Evolutionary conservation across 257 asterid species (phyloP), one percentile per base, ranked within the genome.

Genomic region (Echium plantagineum): DNA sequence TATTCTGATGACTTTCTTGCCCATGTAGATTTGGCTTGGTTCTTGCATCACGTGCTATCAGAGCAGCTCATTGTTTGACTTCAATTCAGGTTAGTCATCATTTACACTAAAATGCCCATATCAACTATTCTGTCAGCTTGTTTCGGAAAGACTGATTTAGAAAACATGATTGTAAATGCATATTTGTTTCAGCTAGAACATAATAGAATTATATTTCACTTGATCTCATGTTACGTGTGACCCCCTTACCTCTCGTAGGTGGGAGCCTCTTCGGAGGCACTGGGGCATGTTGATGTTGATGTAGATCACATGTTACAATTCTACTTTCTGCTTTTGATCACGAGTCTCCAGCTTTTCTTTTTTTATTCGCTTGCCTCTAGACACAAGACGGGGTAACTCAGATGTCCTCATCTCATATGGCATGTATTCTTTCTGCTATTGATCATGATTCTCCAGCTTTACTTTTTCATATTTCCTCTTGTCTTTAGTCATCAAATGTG

Each of bases 11-110:
- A 21, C 59, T 53, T 19, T 71, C 66, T 52, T 55, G 26, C 24
- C 67, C 38, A 52, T 81, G 77, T 77, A 91, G 98, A 46, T 91
- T 88, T 73, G 98, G 98, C 49, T 66, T 57, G 10, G 94, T 91
- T 62, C 80, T 91, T 62, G 85, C 82, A 55, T 91, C 98, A 49
- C 81, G 98, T 55, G 87, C 96, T 10, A 83, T 91, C 66, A 88
- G 95, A 82, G 98, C 98, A 63, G 98, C 98, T 73, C 98, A 91
- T 80, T 91, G 98, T 71, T 84, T 91, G 77, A 91, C 98, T 58
- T 88, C 98, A 21, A 85, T 91, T 76, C 98, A 91, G 95, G 98
- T 87, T 71, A 68, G 85, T 58, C 15, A 61, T 30, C 69, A 17
- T 57, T 69, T 57, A 32, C 42, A 52, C 48, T 63, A 46, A 15